Percentiles rank a stretch among this genome's conserved stretches.
Conservation (phyloP, 2,329 filamentous ascomycete genomes). For the Diaporthe destruens region DNA sequence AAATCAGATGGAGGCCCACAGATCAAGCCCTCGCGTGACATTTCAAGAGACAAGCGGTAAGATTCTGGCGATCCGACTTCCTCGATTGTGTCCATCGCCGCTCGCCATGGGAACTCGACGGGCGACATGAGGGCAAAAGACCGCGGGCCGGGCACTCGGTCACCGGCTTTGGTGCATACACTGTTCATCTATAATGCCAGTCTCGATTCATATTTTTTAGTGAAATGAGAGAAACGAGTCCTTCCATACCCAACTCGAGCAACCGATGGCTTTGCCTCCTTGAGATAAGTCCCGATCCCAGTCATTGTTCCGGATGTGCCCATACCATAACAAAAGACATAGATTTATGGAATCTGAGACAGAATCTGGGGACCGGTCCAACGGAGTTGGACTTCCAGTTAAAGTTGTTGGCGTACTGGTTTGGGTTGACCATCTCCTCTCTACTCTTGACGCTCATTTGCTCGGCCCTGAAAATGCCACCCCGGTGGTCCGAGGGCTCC, state of each 20-base stretch:
- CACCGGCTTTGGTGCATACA: neutral
- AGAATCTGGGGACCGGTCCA: conserved; percentile 11
- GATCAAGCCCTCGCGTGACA: conserved; percentile 3
- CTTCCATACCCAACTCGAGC: neutral
- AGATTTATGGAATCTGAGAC: neutral
- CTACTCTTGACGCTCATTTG: neutral
- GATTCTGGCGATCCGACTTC: neutral
- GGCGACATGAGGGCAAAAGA: conserved; percentile 8
- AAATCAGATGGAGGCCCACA: conserved; percentile 3
- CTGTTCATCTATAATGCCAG: neutral
- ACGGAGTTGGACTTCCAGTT: conserved; percentile 3
- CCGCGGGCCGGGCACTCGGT: neutral
- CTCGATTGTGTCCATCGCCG: conserved; percentile 1
- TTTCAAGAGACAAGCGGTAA: neutral
- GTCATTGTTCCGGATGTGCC: conserved; percentile 19
- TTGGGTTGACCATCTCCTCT: neutral
- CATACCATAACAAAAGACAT: conserved; percentile 8
- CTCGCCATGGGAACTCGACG: conserved; percentile 18
- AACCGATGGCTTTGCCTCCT: neutral
- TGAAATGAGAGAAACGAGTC: neutral
- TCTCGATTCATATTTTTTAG: too few relatives aligned
- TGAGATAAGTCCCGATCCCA: conserved; percentile 7
- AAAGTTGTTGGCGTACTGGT: conserved; percentile 12
- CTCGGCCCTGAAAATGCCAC: neutral
- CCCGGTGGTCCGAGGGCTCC: neutral